A percentile compares a stretch with the other conserved stretches of the same genome.
Evolutionary conservation across 176 grass and related monocot genomes (phyloP).

Genomic region (Elaeis guineensis): DNA sequence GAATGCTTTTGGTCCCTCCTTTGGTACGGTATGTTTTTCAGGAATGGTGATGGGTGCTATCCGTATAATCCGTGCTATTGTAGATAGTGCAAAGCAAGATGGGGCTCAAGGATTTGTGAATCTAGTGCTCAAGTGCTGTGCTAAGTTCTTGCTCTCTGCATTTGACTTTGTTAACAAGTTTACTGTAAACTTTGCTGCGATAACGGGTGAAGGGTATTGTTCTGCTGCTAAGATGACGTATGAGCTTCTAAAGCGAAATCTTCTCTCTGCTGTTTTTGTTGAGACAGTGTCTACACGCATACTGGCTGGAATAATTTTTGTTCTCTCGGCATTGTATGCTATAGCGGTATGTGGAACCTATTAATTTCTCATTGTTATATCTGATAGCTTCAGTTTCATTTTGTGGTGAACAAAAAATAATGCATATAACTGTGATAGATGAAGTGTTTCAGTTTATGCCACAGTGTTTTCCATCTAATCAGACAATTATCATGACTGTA

Average conservation of each 20-base stretch:
- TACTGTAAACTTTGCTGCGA: constrained; percentile 45
- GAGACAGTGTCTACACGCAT: constrained; percentile 43
- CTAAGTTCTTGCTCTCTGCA: constrained; percentile 27
- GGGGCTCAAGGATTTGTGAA: constrained; percentile 24
- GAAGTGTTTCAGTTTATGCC: too few relatives aligned
- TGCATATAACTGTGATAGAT: too few relatives aligned
- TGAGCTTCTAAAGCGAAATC: constrained; percentile 44
- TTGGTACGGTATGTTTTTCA: constrained; percentile 45
- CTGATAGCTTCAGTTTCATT: too few relatives aligned
- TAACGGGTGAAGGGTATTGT: constrained; percentile 47
- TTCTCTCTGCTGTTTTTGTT: constrained; percentile 50
- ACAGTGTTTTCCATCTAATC: too few relatives aligned
- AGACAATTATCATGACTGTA: too few relatives aligned
- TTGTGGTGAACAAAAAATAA: too few relatives aligned
- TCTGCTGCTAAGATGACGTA: constrained; percentile 47
- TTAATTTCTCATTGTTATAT: not conserved
- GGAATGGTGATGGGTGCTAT: constrained; percentile 41
- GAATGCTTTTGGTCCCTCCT: constrained; percentile 47
- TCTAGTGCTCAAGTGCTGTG: constrained; percentile 37
- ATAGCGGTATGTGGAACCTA: constrained; percentile 22
- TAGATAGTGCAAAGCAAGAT: constrained; percentile 35
- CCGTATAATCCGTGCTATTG: constrained; percentile 31
- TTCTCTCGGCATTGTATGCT: constrained; percentile 37
- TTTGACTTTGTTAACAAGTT: constrained; percentile 54
- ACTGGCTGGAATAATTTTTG: constrained; percentile 31